Evolutionary conservation across 164 flowering plant species (phyloP).

Genomic region (Nymphaea colorata): DNA sequence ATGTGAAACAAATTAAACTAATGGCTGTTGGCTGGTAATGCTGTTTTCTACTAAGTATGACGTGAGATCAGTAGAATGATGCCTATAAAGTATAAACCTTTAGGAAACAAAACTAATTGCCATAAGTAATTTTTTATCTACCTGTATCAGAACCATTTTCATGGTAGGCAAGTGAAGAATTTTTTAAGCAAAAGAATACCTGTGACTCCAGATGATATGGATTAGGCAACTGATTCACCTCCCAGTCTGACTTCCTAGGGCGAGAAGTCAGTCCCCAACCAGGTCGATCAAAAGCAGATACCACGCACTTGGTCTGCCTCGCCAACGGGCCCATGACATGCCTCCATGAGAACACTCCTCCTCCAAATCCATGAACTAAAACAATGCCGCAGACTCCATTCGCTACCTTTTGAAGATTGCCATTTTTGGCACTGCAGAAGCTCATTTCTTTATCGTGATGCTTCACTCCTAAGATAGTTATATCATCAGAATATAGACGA

Average conservation of each 20-base stretch:
- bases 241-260: constrained; percentile 65
- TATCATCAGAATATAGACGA: constrained; percentile 44
- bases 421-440: constrained; percentile 11
- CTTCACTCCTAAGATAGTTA: constrained; percentile 48
- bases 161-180: not conserved
- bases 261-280: constrained; percentile 97
- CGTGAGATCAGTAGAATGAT: no score
- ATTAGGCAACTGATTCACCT: constrained; percentile 58
- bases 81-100: no score
- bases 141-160: no score
- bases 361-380: constrained; percentile 94
- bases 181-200: constrained; percentile 24
- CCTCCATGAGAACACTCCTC: constrained; percentile 98
- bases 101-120: no score
- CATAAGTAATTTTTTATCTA: no score
- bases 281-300: constrained; percentile 92
- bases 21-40: no score
- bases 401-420: constrained; percentile 23
- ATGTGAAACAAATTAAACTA: no score
- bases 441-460: constrained; percentile 18
- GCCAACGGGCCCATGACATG: constrained; percentile 78
- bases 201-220: constrained; percentile 84
- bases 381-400: constrained; percentile 43
- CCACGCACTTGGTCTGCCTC: constrained; percentile 55
- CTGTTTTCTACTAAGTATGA: no score